Percentiles rank a stretch among this genome's conserved stretches.
phyloP scores from a whole-genome alignment of 2,329 filamentous ascomycete species.

The Hyphodiscus sp. region DNA sequence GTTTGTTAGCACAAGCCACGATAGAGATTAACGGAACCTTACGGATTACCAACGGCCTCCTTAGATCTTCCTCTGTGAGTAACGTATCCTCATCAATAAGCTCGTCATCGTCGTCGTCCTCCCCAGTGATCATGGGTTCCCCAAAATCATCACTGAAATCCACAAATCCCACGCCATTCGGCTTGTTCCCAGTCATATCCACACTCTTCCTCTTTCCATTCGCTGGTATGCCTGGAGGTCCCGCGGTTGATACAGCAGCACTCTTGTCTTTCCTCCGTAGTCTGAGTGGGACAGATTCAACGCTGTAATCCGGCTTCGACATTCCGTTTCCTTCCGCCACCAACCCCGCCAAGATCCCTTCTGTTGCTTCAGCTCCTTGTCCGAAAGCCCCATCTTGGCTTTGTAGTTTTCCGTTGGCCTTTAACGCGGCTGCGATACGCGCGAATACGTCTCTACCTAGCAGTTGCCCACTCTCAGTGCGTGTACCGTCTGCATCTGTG shows the following conservation, averaged over 20 bases:
- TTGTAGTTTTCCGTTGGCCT: conserved; percentile 58
- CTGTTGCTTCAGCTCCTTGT: conserved; percentile 51
- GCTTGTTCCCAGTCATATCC: conserved; percentile 25
- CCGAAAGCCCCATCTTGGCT: conserved; percentile 61
- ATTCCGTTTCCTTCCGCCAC: conserved; percentile 58
- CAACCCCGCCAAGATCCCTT: conserved; percentile 79
- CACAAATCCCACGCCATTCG: conserved; percentile 60
- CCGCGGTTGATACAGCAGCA: conserved; percentile 31
- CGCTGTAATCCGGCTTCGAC: conserved; percentile 58
- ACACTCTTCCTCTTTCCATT: conserved; percentile 25
- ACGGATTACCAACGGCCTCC: conserved; percentile 74
- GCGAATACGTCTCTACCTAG: conserved; percentile 63
- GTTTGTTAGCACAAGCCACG: conserved; percentile 4
- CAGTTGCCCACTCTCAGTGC: conserved; percentile 54
- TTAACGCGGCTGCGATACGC: conserved; percentile 64
- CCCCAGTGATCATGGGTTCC: conserved; percentile 41
- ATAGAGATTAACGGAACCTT: conserved; percentile 35
- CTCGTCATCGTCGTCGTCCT: conserved; percentile 65
- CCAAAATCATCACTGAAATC: conserved; percentile 60
- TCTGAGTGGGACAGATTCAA: conserved; percentile 41
- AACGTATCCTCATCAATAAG: conserved; percentile 87
- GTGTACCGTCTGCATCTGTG: conserved; percentile 65
- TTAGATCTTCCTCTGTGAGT: conserved; percentile 78
- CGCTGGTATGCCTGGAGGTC: conserved; percentile 28
- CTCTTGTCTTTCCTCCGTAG: conserved; percentile 53